These are phyloP conservation scores for Paramecium tetraurelia DNA, from an alignment of 73 alveolate species.

Conservation along the genomic window DNA sequence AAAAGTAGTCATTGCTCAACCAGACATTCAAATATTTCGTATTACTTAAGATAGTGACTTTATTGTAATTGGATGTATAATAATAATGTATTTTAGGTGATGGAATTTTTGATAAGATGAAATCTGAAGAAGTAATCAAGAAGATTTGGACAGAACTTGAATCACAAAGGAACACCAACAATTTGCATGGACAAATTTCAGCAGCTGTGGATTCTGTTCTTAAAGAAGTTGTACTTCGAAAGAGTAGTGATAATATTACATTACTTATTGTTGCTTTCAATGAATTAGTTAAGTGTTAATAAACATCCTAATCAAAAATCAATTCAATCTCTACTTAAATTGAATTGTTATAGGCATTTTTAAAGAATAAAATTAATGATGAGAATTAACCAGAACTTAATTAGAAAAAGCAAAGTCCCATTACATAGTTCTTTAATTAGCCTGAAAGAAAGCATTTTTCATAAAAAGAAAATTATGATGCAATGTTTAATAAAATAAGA, in stretches of 20 bases:
- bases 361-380: not conserved
- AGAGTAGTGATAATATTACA: conserved; percentile 94
- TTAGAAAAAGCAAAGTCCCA: not conserved
- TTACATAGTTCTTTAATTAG: not conserved
- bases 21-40: conserved; percentile 86
- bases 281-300: not conserved
- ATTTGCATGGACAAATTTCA: conserved; percentile 85
- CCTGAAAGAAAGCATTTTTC: not conserved
- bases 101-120: conserved; percentile 96
- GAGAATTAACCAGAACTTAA: not conserved
- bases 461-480: not conserved
- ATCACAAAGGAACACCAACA: not conserved
- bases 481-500: not conserved
- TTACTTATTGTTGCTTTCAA: conserved; percentile 83
- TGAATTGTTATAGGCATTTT: not conserved
- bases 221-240: conserved; percentile 80
- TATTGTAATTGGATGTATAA: conserved; percentile 67
- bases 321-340: not conserved
- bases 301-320: not conserved
- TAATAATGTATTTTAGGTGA: conserved; percentile 56
- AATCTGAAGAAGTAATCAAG: conserved; percentile 86
- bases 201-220: conserved; percentile 89
- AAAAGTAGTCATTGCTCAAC: conserved; percentile 87
- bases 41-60: conserved; percentile 74
- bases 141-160: conserved; percentile 62